Percentiles rank a stretch among this genome's conserved stretches.
Evolutionary conservation across 345 rosid species (phyloP).

Genomic region (Crucihimalaya himalaica): DNA sequence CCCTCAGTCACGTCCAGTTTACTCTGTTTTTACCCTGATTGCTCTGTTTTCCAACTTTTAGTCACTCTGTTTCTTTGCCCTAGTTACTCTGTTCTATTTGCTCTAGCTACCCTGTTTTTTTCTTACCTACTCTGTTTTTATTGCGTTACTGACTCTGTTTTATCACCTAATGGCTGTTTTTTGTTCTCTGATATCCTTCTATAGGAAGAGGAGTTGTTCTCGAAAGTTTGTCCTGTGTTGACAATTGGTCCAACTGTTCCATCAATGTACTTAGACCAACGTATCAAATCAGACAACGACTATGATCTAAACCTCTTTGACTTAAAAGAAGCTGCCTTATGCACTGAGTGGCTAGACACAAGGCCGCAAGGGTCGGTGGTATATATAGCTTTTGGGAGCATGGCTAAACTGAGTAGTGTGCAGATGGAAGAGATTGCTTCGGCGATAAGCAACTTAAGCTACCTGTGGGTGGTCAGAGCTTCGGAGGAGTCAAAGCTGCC

Average conservation of each 20-base stretch:
- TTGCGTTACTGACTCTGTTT: not conserved
- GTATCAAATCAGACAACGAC: constrained; percentile 45
- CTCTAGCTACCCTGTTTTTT: not conserved
- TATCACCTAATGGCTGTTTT: not conserved
- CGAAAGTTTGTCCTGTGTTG: constrained; percentile 42
- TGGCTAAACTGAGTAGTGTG: constrained; percentile 40
- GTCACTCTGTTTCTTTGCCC: not conserved
- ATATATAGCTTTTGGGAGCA: constrained; percentile 73
- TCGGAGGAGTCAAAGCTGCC: constrained; percentile 57
- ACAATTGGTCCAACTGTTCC: constrained; percentile 76
- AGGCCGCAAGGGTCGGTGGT: constrained; percentile 58
- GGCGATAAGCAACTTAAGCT: constrained; percentile 43
- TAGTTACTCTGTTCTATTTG: not conserved
- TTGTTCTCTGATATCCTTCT: not conserved
- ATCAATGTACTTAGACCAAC: constrained; percentile 59
- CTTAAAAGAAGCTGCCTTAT: constrained; percentile 34
- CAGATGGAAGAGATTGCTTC: constrained; percentile 63
- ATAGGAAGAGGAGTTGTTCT: constrained; percentile 49
- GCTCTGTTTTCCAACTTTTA: not conserved
- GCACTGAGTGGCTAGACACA: constrained; percentile 48
- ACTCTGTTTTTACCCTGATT: not conserved
- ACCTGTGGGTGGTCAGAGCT: constrained; percentile 60
- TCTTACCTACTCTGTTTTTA: not conserved
- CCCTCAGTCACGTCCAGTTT: not conserved
- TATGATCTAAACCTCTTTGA: constrained; percentile 54